These are phyloP conservation scores for Dendrobium nobile DNA, from an alignment of 106 monocot species.

Conservation along the genomic window DNA sequence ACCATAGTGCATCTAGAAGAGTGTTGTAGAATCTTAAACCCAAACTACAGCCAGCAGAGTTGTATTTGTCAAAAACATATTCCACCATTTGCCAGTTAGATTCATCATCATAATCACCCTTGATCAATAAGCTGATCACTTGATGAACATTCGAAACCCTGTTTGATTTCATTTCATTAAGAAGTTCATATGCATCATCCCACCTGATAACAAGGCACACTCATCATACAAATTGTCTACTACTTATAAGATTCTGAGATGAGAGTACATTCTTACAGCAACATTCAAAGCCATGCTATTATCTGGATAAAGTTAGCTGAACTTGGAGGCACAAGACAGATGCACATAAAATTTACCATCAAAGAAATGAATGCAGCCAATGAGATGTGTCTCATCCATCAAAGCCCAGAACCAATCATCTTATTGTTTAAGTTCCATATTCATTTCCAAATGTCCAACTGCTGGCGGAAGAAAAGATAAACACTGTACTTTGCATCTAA, in stretches of 20 bases:
- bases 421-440: not conserved
- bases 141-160: slow-evolving; percentile 67
- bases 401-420: not conserved
- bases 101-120: slow-evolving; percentile 85
- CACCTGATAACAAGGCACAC: slow-evolving; percentile 39
- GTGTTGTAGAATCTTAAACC: slow-evolving; percentile 78
- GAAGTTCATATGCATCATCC: slow-evolving; percentile 59
- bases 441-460: not conserved
- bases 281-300: not conserved
- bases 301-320: not conserved
- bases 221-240: not conserved
- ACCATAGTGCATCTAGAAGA: slow-evolving; percentile 88
- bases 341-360: not conserved
- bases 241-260: not conserved
- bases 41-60: slow-evolving; percentile 72
- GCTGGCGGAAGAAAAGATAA: not conserved
- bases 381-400: not conserved
- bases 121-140: slow-evolving; percentile 83
- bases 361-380: not conserved
- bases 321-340: not conserved
- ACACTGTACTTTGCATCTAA: too few species aligned
- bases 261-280: not conserved
- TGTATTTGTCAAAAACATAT: slow-evolving; percentile 76
- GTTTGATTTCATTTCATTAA: slow-evolving; percentile 80
- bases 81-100: slow-evolving; percentile 99